Evolutionary conservation across 129 eudicot genomes (phyloP).

Genomic region (Erigeron canadensis): DNA sequence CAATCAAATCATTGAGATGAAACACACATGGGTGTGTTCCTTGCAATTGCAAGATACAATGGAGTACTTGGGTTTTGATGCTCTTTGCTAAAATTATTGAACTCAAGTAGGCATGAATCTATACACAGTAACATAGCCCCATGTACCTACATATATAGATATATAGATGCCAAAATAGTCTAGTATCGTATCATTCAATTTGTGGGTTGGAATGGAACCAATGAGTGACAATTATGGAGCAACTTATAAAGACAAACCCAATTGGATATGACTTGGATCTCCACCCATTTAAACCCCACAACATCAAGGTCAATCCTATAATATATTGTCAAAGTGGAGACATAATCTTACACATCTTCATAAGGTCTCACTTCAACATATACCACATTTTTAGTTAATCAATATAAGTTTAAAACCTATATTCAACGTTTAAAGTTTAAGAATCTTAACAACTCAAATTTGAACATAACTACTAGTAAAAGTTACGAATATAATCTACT

Average conservation of each 20-base stretch:
- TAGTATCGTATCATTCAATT: not conserved
- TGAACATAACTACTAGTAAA: too few relatives aligned
- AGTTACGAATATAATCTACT: too few relatives aligned
- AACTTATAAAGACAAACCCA: constrained; percentile 31
- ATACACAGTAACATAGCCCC: not conserved
- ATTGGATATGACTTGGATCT: constrained; percentile 46
- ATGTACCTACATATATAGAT: constrained; percentile 9
- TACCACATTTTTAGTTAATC: too few relatives aligned
- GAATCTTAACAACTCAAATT: too few relatives aligned
- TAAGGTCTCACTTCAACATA: not conserved
- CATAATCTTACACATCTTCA: constrained; percentile 7
- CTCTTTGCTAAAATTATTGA: not conserved
- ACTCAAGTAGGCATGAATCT: not conserved
- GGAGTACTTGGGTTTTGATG: not conserved
- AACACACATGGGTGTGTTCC: constrained; percentile 17
- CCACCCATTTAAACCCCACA: constrained; percentile 36
- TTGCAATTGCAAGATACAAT: constrained; percentile 15
- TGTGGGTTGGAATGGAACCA: constrained; percentile 6
- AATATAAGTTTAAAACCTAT: too few relatives aligned
- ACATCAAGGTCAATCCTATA: constrained; percentile 29
- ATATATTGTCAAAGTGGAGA: constrained; percentile 35
- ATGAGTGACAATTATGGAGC: constrained; percentile 40
- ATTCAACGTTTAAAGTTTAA: too few relatives aligned
- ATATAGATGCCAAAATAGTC: too few relatives aligned
- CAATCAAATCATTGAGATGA: constrained; percentile 7